These are phyloP conservation scores for Barnettozyma siamensis DNA, from an alignment of 805 yeast genomes.

Conservation along the genomic window DNA sequence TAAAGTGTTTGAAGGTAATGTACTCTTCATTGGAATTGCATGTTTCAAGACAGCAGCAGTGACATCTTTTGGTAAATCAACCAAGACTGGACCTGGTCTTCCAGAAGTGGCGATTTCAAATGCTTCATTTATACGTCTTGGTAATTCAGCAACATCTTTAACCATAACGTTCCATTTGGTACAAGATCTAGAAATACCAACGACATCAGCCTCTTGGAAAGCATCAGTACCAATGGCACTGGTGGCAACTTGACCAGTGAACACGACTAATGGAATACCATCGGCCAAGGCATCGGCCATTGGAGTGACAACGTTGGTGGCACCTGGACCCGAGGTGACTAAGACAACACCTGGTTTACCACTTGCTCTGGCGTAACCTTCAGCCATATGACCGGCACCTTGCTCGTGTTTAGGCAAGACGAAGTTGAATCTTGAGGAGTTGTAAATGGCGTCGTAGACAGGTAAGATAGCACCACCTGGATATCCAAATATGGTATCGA, in stretches of 20 bases:
- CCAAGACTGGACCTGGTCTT: constrained; percentile 97
- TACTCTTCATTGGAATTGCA: constrained; percentile 76
- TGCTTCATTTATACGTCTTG: constrained; percentile 94
- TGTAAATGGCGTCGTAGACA: constrained; percentile 93
- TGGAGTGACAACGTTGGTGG: constrained; percentile 97
- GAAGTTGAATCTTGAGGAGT: constrained; percentile 82
- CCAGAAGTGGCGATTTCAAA: constrained; percentile 95
- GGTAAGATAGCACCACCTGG: constrained; percentile 99
- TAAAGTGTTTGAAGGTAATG: constrained; percentile 68
- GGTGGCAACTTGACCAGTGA: constrained; percentile 96
- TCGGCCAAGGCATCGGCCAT: constrained; percentile 97
- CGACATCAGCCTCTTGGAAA: constrained; percentile 97
- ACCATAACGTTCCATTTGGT: constrained; percentile 99
- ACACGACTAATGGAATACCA: constrained; percentile 95
- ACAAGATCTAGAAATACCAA: constrained; percentile 95
- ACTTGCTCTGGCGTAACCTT: constrained; percentile 91
- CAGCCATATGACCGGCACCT: constrained; percentile 99
- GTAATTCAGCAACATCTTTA: constrained; percentile 87
- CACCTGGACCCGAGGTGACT: constrained; percentile 99
- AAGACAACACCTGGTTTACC: constrained; percentile 98
- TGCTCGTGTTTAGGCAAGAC: constrained; percentile 96
- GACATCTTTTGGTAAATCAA: constrained; percentile 96
- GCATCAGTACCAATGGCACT: constrained; percentile 96
- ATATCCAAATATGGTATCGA: constrained; percentile 94
- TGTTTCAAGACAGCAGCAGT: constrained; percentile 85